A percentile compares a stretch with the other conserved stretches of the same genome.
Evolutionary conservation across 768 basidiomycete genomes (phyloP).

Genomic region (Flagelloscypha sp.): DNA sequence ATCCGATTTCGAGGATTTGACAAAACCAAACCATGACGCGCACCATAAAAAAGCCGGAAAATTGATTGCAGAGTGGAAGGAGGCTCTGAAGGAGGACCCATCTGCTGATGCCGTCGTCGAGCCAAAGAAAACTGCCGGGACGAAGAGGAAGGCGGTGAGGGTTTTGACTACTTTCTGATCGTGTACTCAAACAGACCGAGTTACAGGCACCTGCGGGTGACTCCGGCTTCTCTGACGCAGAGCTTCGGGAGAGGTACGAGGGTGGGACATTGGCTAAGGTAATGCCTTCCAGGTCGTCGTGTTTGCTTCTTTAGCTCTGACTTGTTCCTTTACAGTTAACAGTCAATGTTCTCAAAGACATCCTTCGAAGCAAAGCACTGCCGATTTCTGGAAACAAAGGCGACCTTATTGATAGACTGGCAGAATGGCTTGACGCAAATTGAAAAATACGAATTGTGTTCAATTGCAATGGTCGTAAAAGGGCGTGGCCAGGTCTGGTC

Average conservation of each 20-base stretch:
- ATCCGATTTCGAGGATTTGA: conserved; percentile 73
- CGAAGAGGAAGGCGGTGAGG: conserved; percentile 70
- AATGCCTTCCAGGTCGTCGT: conserved; percentile 13
- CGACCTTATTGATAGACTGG: conserved; percentile 59
- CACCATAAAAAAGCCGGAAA: conserved; percentile 80
- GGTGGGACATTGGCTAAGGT: conserved; percentile 61
- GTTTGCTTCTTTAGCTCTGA: conserved; percentile 42
- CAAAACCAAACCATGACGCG: conserved; percentile 63
- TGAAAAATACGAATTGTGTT: too few species aligned
- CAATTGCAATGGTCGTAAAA: too few species aligned
- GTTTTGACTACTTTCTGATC: conserved; percentile 5
- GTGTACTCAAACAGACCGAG: neutral
- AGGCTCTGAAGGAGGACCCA: conserved; percentile 50
- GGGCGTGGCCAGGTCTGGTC: too few species aligned
- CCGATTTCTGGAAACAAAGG: conserved; percentile 62
- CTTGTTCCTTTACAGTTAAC: conserved; percentile 79
- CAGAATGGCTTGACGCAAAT: conserved; percentile 49
- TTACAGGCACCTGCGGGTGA: conserved; percentile 32
- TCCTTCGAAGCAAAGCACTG: conserved; percentile 59
- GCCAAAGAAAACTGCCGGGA: conserved; percentile 28
- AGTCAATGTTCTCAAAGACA: conserved; percentile 53
- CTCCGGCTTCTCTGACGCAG: conserved; percentile 57
- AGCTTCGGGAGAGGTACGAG: conserved; percentile 61
- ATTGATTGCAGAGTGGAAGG: conserved; percentile 66
- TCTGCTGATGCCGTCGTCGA: conserved; percentile 46